Percentiles rank a stretch among this genome's conserved stretches.
phyloP scores from a whole-genome alignment of 1,139 yeast genomes.

The Pichia norvegensis region DNA sequence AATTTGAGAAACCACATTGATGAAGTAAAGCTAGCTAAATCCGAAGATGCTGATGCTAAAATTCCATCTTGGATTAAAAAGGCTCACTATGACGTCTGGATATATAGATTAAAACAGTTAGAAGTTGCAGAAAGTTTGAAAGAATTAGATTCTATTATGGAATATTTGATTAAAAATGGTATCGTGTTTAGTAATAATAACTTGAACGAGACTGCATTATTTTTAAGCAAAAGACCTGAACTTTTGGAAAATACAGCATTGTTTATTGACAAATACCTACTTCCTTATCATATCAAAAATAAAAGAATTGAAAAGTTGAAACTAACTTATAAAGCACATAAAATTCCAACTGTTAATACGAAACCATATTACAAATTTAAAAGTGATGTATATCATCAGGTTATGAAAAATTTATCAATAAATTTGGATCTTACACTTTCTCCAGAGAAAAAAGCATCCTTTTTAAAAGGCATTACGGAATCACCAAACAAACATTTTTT shows the following conservation, averaged over 20 bases:
- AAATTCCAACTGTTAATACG: conserved; percentile 18
- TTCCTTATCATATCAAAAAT: conserved; percentile 29
- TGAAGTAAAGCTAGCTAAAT: conserved; percentile 12
- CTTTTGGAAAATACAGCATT: conserved; percentile 30
- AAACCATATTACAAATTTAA: conserved; percentile 27
- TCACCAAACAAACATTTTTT: conserved; percentile 16
- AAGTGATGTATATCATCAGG: conserved; percentile 40
- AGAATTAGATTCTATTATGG: conserved; percentile 26
- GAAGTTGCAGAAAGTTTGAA: conserved; percentile 19
- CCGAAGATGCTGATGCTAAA: conserved; percentile 6
- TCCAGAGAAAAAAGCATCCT: conserved; percentile 8
- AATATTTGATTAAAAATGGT: conserved; percentile 28
- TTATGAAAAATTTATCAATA: conserved; percentile 28
- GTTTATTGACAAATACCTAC: conserved; percentile 32
- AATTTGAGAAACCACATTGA: conserved; percentile 9
- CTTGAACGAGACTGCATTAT: conserved; percentile 34
- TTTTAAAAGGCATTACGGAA: conserved; percentile 10
- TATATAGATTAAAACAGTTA: conserved; percentile 21
- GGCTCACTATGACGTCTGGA: conserved; percentile 24
- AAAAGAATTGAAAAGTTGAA: conserved; percentile 18
- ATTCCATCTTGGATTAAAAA: conserved; percentile 20
- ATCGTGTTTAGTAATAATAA: conserved; percentile 33
- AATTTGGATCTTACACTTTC: conserved; percentile 9
- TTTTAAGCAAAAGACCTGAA: conserved; percentile 22
- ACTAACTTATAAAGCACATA: conserved; percentile 15